phyloP scores from a whole-genome alignment of 805 yeast species.

The Suhomyces prunicola region DNA sequence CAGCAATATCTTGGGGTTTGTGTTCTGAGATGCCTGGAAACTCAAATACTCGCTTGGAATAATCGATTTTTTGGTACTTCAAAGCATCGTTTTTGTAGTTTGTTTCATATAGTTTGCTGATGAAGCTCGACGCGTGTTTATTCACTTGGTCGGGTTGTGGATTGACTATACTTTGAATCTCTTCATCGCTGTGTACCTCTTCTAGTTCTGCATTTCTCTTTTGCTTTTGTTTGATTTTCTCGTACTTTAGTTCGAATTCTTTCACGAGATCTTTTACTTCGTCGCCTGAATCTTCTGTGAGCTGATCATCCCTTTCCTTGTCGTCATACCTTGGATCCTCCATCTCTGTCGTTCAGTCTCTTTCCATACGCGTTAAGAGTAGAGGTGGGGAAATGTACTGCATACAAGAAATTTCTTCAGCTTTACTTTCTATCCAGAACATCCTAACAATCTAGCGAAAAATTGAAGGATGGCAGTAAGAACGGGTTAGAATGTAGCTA shows the following conservation, averaged over 20 bases:
- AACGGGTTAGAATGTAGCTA: no score
- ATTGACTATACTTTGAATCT: background rate
- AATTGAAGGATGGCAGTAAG: background rate
- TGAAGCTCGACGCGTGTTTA: constrained; percentile 13
- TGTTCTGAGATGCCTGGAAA: constrained; percentile 16
- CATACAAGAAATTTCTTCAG: background rate
- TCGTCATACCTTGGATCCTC: constrained; percentile 33
- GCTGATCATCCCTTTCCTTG: constrained; percentile 21
- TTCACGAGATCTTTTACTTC: constrained; percentile 37
- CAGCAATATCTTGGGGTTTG: constrained; percentile 6
- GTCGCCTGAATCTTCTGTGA: constrained; percentile 39
- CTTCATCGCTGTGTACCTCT: constrained; percentile 1
- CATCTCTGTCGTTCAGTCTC: constrained; percentile 10
- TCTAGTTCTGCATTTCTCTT: background rate
- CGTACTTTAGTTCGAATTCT: constrained; percentile 23
- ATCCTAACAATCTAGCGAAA: background rate
- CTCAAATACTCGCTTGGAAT: constrained; percentile 21
- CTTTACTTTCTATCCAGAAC: no score
- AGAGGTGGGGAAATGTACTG: background rate
- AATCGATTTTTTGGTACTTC: constrained; percentile 16
- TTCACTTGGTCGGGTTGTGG: background rate
- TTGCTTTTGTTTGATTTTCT: constrained; percentile 10
- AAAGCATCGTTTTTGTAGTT: constrained; percentile 4
- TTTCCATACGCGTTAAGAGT: background rate
- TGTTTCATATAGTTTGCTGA: constrained; percentile 17